Percentiles rank a stretch among this genome's conserved stretches.
Conservation (phyloP, 129 eudicot genomes). For the Flaveria trinervia region DNA sequence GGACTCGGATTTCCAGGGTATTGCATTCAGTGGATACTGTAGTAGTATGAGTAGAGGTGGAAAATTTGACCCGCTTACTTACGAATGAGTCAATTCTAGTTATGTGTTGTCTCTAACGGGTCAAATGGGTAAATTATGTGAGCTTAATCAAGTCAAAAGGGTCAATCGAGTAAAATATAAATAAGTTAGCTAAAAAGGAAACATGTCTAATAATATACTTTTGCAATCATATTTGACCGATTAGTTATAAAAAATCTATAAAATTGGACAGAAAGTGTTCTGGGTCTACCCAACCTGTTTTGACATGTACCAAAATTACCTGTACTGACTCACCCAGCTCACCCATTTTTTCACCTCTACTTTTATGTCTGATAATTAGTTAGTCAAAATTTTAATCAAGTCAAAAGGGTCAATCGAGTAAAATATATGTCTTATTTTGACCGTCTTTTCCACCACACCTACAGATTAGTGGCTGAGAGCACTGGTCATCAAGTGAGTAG, state of each 20-base stretch:
- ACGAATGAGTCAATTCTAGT: background rate
- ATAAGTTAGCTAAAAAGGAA: no score
- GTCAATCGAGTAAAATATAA: background rate
- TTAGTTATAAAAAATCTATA: background rate
- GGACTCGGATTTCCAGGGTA: slow-evolving; percentile 74
- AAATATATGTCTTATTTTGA: slow-evolving; percentile 8
- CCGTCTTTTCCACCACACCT: slow-evolving; percentile 15
- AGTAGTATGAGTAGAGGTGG: slow-evolving; percentile 26
- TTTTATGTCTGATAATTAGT: slow-evolving; percentile 20
- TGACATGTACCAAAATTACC: background rate
- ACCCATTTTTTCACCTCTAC: background rate
- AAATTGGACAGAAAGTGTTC: background rate
- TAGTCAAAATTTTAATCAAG: slow-evolving; percentile 15
- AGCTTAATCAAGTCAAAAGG: background rate
- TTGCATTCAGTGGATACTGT: slow-evolving; percentile 24
- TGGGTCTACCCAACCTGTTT: background rate
- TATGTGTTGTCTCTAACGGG: background rate
- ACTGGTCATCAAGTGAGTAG: slow-evolving; percentile 93
- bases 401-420: no score
- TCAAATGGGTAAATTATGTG: background rate
- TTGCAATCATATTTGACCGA: background rate
- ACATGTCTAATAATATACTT: background rate
- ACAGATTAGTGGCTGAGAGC: slow-evolving; percentile 95
- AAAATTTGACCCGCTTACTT: background rate
- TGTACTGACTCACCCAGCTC: background rate